A percentile compares a stretch with the other conserved stretches of the same genome.
These are phyloP conservation scores for Aegilops bicornis DNA, from an alignment of 176 grass and related monocot species.

Conservation along the genomic window DNA sequence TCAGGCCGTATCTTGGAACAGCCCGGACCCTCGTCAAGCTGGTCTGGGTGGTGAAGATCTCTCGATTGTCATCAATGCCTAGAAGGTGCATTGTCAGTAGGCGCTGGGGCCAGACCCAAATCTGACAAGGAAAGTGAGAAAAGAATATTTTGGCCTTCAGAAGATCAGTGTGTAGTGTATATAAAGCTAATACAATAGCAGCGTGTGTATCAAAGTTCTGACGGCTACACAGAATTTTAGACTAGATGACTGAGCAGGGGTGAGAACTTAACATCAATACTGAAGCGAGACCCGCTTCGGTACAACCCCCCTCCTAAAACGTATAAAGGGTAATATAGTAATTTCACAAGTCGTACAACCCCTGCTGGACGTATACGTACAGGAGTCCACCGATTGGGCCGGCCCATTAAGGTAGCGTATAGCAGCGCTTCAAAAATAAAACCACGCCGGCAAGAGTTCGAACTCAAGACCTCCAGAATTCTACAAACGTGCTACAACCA, in stretches of 20 bases:
- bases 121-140: conserved; percentile 37
- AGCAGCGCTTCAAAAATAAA: too few species aligned
- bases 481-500: too few species aligned
- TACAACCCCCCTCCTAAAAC: too few species aligned
- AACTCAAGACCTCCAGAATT: too few species aligned
- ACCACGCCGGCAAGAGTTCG: too few species aligned
- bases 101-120: conserved; percentile 91
- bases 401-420: too few species aligned
- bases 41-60: conserved; percentile 80
- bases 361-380: too few species aligned
- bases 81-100: conserved; percentile 78
- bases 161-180: neutral
- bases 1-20: conserved; percentile 79
- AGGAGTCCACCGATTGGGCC: too few species aligned
- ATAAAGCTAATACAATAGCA: neutral
- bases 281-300: neutral
- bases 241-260: neutral
- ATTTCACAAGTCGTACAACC: too few species aligned
- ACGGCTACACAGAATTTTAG: conserved; percentile 2
- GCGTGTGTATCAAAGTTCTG: neutral
- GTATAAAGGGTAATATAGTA: too few species aligned
- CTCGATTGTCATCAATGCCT: conserved; percentile 52
- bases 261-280: neutral
- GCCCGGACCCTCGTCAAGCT: conserved; percentile 67
- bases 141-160: neutral